Base-by-base conservation (phyloP, 805 yeast genomes). In the Kodamaea hsintzibuensis region DNA sequence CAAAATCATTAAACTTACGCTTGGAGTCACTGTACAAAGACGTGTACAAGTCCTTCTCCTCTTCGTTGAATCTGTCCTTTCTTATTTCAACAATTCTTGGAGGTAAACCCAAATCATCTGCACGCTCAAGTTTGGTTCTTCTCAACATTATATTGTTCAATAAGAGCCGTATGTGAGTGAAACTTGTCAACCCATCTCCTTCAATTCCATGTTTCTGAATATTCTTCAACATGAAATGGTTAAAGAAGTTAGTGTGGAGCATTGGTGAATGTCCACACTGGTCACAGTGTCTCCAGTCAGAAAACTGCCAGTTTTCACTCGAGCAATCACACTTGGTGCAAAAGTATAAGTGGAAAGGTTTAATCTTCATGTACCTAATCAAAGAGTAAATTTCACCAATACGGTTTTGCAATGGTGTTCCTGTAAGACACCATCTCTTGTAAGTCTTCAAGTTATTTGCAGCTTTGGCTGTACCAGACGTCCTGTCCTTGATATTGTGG, bases 101-200 rank as follows among this genome's bases (percentile, higher is more conserved):
- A 2, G 99, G 99, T 47, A 95, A 76, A 1, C 99, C 99, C 59
- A 95, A 77, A 74, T 95, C 99, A 68, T 96, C 99, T 0, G 99
- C 98, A 48, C 98, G 80, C 71, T 95, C 98, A 3, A 93, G 82
- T 66, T 95, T 96, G 0, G 99, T 95, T 71, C 99, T 83, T 65
- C 99, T 80, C 55, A 95, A 72, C 98, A 95, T 91, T 39, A 93
- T 81, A 60, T 89, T 91, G 55, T 83, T 81, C 63, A 95, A 72
- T 25, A 95, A 71, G 12, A 83, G 69, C 57, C 95, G 89, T 63
- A 95, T 83, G 57, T 91, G 84, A 42, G 80, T 78, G 72, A 95
- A 91, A 43, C 96, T 88, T 35, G 79, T 82, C 39, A 80, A 74
- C 13, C 98, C 97, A 48, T 87, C 95, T 25, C 91, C 95, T 60